These are phyloP conservation scores for Clathrus columnatus DNA, from an alignment of 768 basidiomycete species.

Conservation along the genomic window DNA sequence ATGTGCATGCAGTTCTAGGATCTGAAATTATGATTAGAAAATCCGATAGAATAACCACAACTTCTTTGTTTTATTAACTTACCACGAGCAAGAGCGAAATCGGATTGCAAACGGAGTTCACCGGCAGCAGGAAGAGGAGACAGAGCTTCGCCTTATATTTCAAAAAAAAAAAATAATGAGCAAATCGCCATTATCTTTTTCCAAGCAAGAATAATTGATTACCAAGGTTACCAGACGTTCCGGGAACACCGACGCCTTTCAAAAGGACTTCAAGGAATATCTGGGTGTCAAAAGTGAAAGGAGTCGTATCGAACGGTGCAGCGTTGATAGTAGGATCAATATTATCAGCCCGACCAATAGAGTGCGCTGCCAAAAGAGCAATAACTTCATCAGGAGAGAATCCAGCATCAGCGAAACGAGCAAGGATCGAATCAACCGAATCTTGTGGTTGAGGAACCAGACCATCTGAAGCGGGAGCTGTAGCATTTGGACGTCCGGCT, in stretches of 20 bases:
- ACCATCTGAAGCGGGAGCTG: conserved; percentile 15
- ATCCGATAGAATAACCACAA: neutral
- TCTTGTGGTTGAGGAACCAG: conserved; percentile 19
- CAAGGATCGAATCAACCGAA: conserved; percentile 17
- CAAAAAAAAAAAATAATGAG: neutral
- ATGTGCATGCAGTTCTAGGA: conserved; percentile 20
- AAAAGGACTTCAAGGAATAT: conserved; percentile 31
- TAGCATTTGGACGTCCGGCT: conserved; percentile 22
- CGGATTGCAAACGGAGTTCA: conserved; percentile 38
- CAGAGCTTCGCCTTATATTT: conserved; percentile 14
- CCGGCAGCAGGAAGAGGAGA: conserved; percentile 23
- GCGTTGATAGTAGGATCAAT: conserved; percentile 24
- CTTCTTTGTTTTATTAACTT: too few species aligned
- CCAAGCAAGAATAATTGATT: neutral
- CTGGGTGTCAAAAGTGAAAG: conserved; percentile 34
- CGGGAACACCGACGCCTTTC: conserved; percentile 15
- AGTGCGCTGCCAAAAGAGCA: conserved; percentile 18
- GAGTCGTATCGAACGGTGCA: conserved; percentile 40
- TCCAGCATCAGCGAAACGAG: conserved; percentile 13
- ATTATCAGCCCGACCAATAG: conserved; percentile 24
- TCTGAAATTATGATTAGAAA: neutral
- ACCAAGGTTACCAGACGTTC: conserved; percentile 26
- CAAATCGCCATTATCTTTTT: neutral
- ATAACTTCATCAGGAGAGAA: conserved; percentile 18
- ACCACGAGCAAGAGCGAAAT: conserved; percentile 26